Evolutionary conservation across 108 stramenopile genomes (phyloP).

Genomic region (Epipyxis sp.): DNA sequence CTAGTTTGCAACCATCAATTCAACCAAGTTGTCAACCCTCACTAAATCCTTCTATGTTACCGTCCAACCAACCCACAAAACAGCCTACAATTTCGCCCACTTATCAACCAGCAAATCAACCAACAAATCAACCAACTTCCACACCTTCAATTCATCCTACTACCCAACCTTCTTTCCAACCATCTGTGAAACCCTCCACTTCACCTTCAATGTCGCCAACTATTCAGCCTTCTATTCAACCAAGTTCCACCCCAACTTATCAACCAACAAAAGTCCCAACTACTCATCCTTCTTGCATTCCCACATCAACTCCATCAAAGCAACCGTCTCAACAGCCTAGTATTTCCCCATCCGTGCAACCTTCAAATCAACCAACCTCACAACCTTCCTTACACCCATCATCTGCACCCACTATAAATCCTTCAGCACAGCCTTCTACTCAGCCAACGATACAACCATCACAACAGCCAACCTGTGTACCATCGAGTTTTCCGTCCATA

Average conservation of each 20-base stretch:
- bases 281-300: conserved; percentile 21
- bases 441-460: too few relatives aligned
- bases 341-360: too few relatives aligned
- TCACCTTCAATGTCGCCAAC: background rate
- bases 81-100: background rate
- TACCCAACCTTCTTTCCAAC: conserved; percentile 1
- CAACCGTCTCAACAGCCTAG: too few relatives aligned
- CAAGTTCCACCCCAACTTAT: background rate
- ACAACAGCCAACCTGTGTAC: too few relatives aligned
- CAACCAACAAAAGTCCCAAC: conserved; percentile 13
- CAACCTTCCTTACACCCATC: too few relatives aligned
- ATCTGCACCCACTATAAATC: too few relatives aligned
- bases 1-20: background rate
- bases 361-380: too few relatives aligned
- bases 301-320: too few relatives aligned
- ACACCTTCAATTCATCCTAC: background rate
- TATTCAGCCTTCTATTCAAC: conserved; percentile 18
- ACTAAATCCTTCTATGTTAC: background rate
- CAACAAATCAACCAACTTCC: background rate
- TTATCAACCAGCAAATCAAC: background rate
- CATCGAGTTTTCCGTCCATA: too few relatives aligned
- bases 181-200: background rate
- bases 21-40: background rate
- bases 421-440: too few relatives aligned
- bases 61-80: background rate